These are phyloP conservation scores for Entomortierella chlamydospora DNA, from an alignment of 192 early-diverging fungal genomes.

Conservation along the genomic window DNA sequence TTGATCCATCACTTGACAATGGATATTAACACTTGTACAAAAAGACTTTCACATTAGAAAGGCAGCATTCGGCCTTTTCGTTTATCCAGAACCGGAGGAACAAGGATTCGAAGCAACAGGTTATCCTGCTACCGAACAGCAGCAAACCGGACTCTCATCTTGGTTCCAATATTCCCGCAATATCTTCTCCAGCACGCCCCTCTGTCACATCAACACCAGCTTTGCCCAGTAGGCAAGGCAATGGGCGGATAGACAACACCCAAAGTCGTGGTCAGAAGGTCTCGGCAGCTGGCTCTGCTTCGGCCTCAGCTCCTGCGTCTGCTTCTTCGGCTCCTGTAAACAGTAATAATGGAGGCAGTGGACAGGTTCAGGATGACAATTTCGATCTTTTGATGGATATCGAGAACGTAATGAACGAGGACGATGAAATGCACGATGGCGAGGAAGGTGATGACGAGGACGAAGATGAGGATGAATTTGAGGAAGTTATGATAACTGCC, in stretches of 20 bases:
- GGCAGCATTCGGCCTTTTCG: slow-evolving; percentile 40
- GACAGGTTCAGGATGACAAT: slow-evolving; percentile 17
- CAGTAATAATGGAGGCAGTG: background rate
- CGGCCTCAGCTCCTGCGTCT: background rate
- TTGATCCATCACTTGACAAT: background rate
- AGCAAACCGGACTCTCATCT: background rate
- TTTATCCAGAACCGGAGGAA: slow-evolving; percentile 37
- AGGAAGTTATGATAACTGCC: slow-evolving; percentile 10
- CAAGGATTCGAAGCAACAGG: slow-evolving; percentile 26
- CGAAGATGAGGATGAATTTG: slow-evolving; percentile 36
- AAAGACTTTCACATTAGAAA: slow-evolving; percentile 44
- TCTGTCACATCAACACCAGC: slow-evolving; percentile 21
- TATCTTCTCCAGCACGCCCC: slow-evolving; percentile 2
- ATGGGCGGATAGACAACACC: slow-evolving; percentile 17
- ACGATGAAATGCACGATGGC: slow-evolving; percentile 8
- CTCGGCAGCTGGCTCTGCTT: background rate
- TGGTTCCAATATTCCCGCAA: slow-evolving; percentile 17
- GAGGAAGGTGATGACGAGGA: slow-evolving; percentile 35
- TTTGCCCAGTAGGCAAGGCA: slow-evolving; percentile 10
- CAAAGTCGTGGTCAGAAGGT: background rate
- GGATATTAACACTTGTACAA: background rate
- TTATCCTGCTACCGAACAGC: slow-evolving; percentile 35
- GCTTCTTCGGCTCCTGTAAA: background rate
- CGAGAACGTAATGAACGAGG: slow-evolving; percentile 23
- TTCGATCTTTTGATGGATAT: slow-evolving; percentile 27